phyloP scores from a whole-genome alignment of 1,284 basidiomycete genomes.

The Schizophyllum amplum region DNA sequence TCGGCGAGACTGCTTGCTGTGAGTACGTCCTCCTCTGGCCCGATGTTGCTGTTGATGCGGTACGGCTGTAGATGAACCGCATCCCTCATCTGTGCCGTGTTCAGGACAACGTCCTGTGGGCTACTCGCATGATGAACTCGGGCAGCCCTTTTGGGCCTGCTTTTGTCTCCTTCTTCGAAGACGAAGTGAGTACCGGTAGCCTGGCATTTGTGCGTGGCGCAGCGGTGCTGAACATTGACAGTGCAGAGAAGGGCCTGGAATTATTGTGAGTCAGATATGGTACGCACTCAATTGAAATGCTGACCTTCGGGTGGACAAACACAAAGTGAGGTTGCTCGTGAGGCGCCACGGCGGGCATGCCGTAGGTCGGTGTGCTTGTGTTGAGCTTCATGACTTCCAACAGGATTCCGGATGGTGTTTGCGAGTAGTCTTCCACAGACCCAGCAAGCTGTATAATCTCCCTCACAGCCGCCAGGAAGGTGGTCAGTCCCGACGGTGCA shows the following conservation, averaged over 20 bases:
- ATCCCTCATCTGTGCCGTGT: constrained; percentile 21
- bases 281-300: too few relatives aligned
- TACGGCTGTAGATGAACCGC: constrained; percentile 15
- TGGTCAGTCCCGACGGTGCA: neutral
- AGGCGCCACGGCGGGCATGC: constrained; percentile 6
- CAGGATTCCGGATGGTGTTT: constrained; percentile 1
- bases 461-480: constrained; percentile 2
- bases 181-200: constrained; percentile 8
- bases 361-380: neutral
- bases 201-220: constrained; percentile 12
- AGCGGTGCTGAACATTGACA: constrained; percentile 22
- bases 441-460: constrained; percentile 5
- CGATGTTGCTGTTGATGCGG: neutral
- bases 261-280: constrained; percentile 1
- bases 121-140: constrained; percentile 7
- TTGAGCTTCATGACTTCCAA: neutral
- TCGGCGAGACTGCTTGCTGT: constrained; percentile 2
- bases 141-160: neutral
- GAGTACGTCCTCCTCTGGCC: neutral
- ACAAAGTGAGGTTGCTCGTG: neutral
- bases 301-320: neutral
- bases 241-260: constrained; percentile 18
- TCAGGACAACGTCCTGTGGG: constrained; percentile 14
- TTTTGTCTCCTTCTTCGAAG: constrained; percentile 14
- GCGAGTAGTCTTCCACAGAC: neutral